These are phyloP conservation scores for Nemania diffusa DNA, from an alignment of 2,329 filamentous ascomycete species.

Conservation along the genomic window DNA sequence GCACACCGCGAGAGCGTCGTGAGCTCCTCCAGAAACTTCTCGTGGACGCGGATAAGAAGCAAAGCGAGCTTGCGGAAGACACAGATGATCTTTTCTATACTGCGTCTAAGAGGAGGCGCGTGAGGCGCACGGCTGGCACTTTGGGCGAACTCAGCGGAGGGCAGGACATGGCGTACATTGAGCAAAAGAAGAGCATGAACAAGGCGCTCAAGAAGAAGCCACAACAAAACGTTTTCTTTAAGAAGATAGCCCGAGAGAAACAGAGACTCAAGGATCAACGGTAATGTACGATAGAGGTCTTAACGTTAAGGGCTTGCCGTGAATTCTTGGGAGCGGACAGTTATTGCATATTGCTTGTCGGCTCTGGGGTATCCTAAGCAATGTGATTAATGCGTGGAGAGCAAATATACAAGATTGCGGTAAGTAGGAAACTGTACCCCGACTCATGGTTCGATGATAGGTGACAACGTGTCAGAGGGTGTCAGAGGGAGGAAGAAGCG, in stretches of 20 bases:
- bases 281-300: constrained; percentile 14
- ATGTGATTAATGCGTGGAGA: not conserved
- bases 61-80: constrained; percentile 69
- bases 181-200: constrained; percentile 80
- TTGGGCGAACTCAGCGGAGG: constrained; percentile 89
- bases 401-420: not conserved
- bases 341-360: not conserved
- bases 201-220: constrained; percentile 72
- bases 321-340: not conserved
- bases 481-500: not conserved
- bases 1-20: constrained; percentile 79
- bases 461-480: not conserved
- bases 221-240: constrained; percentile 70
- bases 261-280: constrained; percentile 57
- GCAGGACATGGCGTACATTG: constrained; percentile 96
- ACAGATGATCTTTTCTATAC: constrained; percentile 55
- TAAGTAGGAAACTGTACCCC: constrained; percentile 3
- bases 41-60: constrained; percentile 81
- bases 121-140: constrained; percentile 83
- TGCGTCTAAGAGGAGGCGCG: constrained; percentile 61
- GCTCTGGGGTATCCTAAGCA: not conserved
- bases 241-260: constrained; percentile 71
- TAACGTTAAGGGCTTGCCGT: not conserved
- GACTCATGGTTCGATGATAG: constrained; percentile 13
- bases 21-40: constrained; percentile 90